Base-by-base conservation (phyloP, 2,329 filamentous ascomycete genomes). In the Nigrograna mackinnonii region DNA sequence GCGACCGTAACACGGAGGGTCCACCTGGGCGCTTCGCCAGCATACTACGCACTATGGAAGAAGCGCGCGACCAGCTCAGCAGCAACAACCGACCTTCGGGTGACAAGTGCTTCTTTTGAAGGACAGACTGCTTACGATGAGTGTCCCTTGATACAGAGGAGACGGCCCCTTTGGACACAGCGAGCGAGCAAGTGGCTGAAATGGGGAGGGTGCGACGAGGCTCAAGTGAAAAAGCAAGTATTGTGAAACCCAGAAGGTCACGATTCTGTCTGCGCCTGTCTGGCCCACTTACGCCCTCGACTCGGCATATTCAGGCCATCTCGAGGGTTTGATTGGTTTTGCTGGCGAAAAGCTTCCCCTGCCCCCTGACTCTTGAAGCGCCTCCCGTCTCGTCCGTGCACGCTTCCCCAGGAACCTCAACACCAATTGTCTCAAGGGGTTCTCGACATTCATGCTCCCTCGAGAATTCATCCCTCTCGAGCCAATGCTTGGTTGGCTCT, bases 341-440 rank as follows among this genome's bases (percentile, higher is more conserved):
- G 7, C 12, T 38, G 24, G 20, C 41, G 39, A 51, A n/a, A n/a
- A n/a, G n/a, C n/a, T n/a, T n/a, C n/a, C n/a, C n/a, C n/a, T n/a
- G n/a, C n/a, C 37, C n/a, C 21, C 24, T 7, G 21, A 14, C 16
- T 33, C 19, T 20, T 50, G 50, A 56, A 42, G 50, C 53, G 50
- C 52, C 39, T 33, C 37, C 30, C 28, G 59, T 60, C 50, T 60
- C 49, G 57, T 47, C 47, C 31, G 49, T 55, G 55, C 50, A 41
- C 46, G 41, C 26, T 32, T 31, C 39, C 24, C 46, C 43, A 37
- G 45, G 43, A 37, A 58, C 54, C 48, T 65, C 62, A 65, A 66
- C 64, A 63, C 62, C 60, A 67, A 63, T 64, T 57, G 64, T 67
- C 57, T 67, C 62, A 67, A 65, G 62, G 62, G 50, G 60, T 39